phyloP scores from a whole-genome alignment of 495 filamentous ascomycete genomes.

The Geopyxis carbonaria region DNA sequence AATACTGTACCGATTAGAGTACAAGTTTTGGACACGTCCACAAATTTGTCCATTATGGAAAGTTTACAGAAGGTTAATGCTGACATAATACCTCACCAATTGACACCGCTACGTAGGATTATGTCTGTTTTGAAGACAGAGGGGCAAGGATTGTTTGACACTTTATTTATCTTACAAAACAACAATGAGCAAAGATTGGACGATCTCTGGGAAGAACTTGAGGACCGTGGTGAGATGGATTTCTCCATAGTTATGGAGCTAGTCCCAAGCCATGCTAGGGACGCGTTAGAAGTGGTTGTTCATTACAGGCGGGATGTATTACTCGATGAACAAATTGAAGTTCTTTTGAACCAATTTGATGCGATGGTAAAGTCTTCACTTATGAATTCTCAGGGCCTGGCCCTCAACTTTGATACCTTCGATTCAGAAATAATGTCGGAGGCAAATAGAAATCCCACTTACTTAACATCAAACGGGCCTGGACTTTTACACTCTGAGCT shows the following conservation, averaged over 20 bases:
- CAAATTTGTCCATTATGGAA: conserved; percentile 36
- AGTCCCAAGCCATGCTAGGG: conserved; percentile 33
- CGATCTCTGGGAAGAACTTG: conserved; percentile 44
- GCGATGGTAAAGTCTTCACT: conserved; percentile 30
- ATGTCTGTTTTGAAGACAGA: conserved; percentile 32
- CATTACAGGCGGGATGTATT: conserved; percentile 32
- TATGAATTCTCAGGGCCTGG: conserved; percentile 26
- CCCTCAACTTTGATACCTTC: conserved; percentile 21
- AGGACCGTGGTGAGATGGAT: conserved; percentile 62
- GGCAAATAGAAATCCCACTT: conserved; percentile 8
- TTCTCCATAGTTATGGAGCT: conserved; percentile 55
- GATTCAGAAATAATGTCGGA: conserved; percentile 8
- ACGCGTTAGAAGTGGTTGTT: conserved; percentile 31
- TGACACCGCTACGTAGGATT: conserved; percentile 48
- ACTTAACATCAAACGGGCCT: neutral
- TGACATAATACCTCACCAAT: conserved; percentile 43
- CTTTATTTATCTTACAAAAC: conserved; percentile 55
- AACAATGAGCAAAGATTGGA: conserved; percentile 26
- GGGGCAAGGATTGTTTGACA: conserved; percentile 48
- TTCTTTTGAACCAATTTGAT: conserved; percentile 35
- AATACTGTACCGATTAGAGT: conserved; percentile 71
- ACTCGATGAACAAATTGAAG: conserved; percentile 25
- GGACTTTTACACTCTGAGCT: conserved; percentile 15
- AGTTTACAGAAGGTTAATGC: conserved; percentile 40
- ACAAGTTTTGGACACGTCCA: conserved; percentile 28